Conservation (phyloP, 139 green algal species). For the Volvox africanus region DNA sequence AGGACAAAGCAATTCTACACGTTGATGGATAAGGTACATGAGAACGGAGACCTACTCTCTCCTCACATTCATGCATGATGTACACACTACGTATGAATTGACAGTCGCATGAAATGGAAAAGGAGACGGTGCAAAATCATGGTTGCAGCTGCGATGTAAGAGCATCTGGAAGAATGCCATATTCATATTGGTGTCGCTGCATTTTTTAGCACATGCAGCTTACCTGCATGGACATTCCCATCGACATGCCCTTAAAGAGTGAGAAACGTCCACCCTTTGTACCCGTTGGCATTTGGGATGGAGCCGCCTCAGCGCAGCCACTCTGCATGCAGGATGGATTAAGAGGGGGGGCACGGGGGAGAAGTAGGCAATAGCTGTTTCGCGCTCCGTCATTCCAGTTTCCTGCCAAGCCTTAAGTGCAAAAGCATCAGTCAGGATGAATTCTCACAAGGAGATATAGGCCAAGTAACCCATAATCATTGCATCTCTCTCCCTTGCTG, state of each 20-base stretch:
- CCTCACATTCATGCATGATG: not conserved
- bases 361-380: not conserved
- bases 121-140: not conserved
- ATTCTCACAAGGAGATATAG: not conserved
- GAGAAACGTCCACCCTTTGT: slow-evolving; percentile 42
- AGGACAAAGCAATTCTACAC: not conserved
- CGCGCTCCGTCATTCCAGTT: not conserved
- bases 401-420: not conserved
- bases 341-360: not conserved
- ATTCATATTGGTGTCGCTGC: too few relatives aligned
- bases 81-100: not conserved
- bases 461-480: not conserved
- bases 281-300: not conserved
- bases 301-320: not conserved
- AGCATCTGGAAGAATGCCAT: too few relatives aligned
- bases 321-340: not conserved
- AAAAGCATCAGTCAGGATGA: not conserved
- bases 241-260: slow-evolving; percentile 35
- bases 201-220: not conserved
- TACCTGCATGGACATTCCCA: slow-evolving; percentile 28
- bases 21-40: not conserved
- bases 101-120: not conserved
- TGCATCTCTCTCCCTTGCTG: too few relatives aligned
- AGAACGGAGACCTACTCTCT: not conserved
- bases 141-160: too few relatives aligned